A percentile compares a stretch with the other conserved stretches of the same genome.
These are phyloP conservation scores for Ceratocystis huliohia DNA, from an alignment of 2,329 filamentous ascomycete species.

Conservation along the genomic window DNA sequence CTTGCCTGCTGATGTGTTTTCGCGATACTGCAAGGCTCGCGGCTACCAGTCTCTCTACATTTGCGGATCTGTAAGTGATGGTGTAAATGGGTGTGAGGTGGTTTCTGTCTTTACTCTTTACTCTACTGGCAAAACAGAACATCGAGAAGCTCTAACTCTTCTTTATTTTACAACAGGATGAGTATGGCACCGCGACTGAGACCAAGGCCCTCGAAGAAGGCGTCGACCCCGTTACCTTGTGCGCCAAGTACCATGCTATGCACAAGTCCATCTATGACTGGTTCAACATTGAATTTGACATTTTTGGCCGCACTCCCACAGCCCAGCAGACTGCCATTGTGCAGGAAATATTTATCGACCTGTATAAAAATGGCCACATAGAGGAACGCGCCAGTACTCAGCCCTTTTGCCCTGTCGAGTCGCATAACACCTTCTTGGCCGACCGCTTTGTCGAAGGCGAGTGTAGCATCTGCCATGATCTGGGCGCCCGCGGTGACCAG, in stretches of 20 bases:
- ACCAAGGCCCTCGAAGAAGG: slow-evolving; percentile 88
- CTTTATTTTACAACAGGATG: slow-evolving; percentile 45
- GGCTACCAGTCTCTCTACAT: slow-evolving; percentile 71
- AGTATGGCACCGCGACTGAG: slow-evolving; percentile 93
- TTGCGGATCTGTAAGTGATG: slow-evolving; percentile 47
- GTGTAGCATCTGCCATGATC: slow-evolving; percentile 60
- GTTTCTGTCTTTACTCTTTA: neutral
- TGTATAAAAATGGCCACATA: slow-evolving; percentile 80
- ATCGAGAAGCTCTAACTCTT: neutral
- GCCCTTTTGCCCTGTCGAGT: slow-evolving; percentile 62
- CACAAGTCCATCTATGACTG: slow-evolving; percentile 89
- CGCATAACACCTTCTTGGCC: slow-evolving; percentile 64
- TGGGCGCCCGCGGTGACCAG: slow-evolving; percentile 60
- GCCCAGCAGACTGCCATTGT: slow-evolving; percentile 81
- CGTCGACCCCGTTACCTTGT: slow-evolving; percentile 68
- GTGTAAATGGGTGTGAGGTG: neutral
- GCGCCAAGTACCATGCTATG: slow-evolving; percentile 82
- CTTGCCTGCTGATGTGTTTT: slow-evolving; percentile 76
- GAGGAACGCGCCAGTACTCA: slow-evolving; percentile 79
- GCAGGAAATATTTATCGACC: slow-evolving; percentile 75
- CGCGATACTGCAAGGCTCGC: slow-evolving; percentile 67
- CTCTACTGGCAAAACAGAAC: neutral
- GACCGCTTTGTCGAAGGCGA: slow-evolving; percentile 74
- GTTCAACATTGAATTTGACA: slow-evolving; percentile 91
- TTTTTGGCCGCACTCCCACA: slow-evolving; percentile 88